Evolutionary conservation across 345 rosid genomes (phyloP).

Genomic region (Aquilaria sinensis): DNA sequence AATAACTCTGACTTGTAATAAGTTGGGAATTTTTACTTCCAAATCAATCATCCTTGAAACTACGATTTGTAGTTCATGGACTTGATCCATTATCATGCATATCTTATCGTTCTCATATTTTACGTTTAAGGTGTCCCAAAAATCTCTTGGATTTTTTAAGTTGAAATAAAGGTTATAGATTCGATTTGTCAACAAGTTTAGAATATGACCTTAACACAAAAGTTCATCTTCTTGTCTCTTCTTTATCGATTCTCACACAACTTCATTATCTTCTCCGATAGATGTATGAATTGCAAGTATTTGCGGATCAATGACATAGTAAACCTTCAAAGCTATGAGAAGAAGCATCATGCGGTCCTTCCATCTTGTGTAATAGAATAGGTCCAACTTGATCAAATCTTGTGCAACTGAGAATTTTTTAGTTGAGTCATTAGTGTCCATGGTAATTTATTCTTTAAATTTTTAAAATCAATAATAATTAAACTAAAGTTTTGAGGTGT

Average conservation of each 20-base stretch:
- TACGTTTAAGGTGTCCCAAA: background rate
- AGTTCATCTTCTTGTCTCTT: background rate
- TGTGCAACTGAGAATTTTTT: too few relatives aligned
- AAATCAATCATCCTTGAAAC: background rate
- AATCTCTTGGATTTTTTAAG: background rate
- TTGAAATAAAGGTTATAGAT: background rate
- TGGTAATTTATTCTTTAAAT: too few relatives aligned
- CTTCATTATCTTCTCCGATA: background rate
- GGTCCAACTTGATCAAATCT: too few relatives aligned
- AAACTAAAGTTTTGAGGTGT: too few relatives aligned
- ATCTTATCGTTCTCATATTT: background rate
- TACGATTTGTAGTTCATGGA: background rate
- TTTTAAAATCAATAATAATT: too few relatives aligned
- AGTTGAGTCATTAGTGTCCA: too few relatives aligned
- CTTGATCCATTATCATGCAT: background rate
- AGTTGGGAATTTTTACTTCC: background rate
- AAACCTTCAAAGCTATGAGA: too few relatives aligned
- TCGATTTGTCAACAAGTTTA: background rate
- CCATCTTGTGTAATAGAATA: too few relatives aligned
- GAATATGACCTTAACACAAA: background rate
- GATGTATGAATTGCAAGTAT: too few relatives aligned
- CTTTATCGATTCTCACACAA: background rate
- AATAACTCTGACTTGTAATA: background rate
- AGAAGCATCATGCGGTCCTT: too few relatives aligned
- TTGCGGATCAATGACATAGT: too few relatives aligned